phyloP scores from a whole-genome alignment of 345 rosid genomes.

The Syzygium aromaticum region DNA sequence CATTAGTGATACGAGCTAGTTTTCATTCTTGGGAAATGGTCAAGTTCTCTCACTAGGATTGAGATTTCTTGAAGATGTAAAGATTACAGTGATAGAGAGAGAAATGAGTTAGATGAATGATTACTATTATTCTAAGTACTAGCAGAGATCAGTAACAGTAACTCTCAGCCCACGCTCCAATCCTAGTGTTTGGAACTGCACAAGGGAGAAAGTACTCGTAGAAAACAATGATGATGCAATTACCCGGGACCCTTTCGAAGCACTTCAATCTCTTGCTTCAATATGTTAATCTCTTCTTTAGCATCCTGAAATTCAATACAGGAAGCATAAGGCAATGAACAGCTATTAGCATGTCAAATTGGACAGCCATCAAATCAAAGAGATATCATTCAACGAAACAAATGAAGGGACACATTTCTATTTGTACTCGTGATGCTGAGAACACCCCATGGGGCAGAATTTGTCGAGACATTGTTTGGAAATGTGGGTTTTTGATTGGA shows the following conservation, averaged over 20 bases:
- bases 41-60: neutral
- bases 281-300: slow-evolving; percentile 47
- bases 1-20: neutral
- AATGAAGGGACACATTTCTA: neutral
- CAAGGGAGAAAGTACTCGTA: neutral
- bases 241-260: slow-evolving; percentile 79
- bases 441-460: neutral
- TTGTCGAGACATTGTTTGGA: neutral
- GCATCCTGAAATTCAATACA: slow-evolving; percentile 31
- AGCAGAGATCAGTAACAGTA: neutral
- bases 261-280: slow-evolving; percentile 66
- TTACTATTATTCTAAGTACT: neutral
- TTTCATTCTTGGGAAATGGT: neutral
- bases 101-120: neutral
- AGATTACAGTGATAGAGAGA: neutral
- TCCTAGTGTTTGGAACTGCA: neutral
- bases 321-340: neutral
- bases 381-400: neutral
- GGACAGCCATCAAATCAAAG: neutral
- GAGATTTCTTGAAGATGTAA: neutral
- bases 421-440: neutral
- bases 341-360: neutral
- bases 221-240: neutral
- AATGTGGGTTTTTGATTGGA: neutral
- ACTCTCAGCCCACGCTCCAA: neutral